Conservation (phyloP, 2,329 filamentous ascomycete species). For the Neophaeococcomyces mojaviensis region DNA sequence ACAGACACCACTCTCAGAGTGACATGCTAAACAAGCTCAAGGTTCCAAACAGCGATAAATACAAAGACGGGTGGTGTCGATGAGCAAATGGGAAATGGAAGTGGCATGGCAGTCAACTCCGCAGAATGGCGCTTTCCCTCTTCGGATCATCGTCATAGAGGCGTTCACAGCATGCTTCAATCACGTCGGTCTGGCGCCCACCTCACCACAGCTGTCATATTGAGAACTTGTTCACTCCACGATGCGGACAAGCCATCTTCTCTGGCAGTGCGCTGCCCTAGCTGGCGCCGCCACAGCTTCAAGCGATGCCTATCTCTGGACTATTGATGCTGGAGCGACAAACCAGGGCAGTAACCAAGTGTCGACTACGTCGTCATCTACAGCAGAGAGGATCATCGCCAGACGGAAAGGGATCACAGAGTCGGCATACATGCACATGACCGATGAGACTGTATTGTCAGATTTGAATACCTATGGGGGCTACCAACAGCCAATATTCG, state of each 20-base stretch:
- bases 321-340: slow-evolving; percentile 14
- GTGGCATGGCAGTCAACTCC: neutral
- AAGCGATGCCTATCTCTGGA: slow-evolving; percentile 23
- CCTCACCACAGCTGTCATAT: neutral
- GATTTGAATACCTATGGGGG: slow-evolving; percentile 57
- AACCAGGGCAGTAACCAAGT: slow-evolving; percentile 2
- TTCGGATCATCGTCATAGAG: slow-evolving; percentile 1
- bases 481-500: slow-evolving; percentile 45
- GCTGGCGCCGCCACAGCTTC: slow-evolving; percentile 11
- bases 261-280: neutral
- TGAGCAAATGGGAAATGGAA: neutral
- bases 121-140: neutral
- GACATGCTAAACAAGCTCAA: too few relatives aligned
- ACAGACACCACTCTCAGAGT: too few relatives aligned
- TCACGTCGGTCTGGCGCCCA: too few relatives aligned
- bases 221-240: neutral
- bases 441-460: slow-evolving; percentile 45
- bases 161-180: neutral
- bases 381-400: slow-evolving; percentile 34
- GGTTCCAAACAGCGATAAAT: too few relatives aligned
- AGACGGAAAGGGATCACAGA: slow-evolving; percentile 44
- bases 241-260: neutral
- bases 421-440: slow-evolving; percentile 34
- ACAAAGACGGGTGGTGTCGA: neutral
- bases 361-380: slow-evolving; percentile 22